Evolutionary conservation across 768 basidiomycete species (phyloP), one percentile per base, ranked within the genome.

Genomic region (Calocera viscosa): DNA sequence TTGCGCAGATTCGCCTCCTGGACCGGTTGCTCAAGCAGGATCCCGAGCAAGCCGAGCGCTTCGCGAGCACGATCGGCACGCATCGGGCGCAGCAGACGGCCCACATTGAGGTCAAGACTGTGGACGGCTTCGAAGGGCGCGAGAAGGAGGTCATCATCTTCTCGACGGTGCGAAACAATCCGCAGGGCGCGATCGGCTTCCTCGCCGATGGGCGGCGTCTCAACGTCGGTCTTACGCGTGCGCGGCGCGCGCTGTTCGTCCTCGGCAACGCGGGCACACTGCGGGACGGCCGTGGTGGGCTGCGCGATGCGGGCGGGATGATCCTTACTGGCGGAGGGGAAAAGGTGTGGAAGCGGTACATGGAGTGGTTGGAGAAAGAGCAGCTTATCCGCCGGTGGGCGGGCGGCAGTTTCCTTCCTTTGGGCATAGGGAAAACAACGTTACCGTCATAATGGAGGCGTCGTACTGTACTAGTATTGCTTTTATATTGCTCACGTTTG

Each of bases 101-200:
- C 0, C 74, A 82, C 65, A 82, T 96, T 64, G 93, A 95, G 75
- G 83, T 95, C 72, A 91, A 90, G 78, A 95, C 93, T 0, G 93
- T 96, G 16, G 93, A 96, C 71, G 93, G 93, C 22, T 96, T 94
- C 74, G 91, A 96, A 75, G 93, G 93, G 14, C 82, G 91, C 49
- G 91, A 96, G 78, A 95, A 95, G 77, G 88, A 91, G 33, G 85
- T 95, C 43, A 90, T 96, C 69, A 81, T 96, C 47, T 94, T 96
- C 75, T 91, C 90, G 43, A 94, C 92, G 1, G 92, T 94, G 63
- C 82, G 94, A 65, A 90, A 89, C 74, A 96, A 96, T 72, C 71
- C 79, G 1, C 77, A 76, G 0, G 91, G 91, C 11, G 80, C 84
- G 67, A 91, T 96, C 72, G 94, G 94, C 0, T 96, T 96, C 77